Base-by-base conservation (phyloP, 768 basidiomycete species). In the Pisolithus orientalis region DNA sequence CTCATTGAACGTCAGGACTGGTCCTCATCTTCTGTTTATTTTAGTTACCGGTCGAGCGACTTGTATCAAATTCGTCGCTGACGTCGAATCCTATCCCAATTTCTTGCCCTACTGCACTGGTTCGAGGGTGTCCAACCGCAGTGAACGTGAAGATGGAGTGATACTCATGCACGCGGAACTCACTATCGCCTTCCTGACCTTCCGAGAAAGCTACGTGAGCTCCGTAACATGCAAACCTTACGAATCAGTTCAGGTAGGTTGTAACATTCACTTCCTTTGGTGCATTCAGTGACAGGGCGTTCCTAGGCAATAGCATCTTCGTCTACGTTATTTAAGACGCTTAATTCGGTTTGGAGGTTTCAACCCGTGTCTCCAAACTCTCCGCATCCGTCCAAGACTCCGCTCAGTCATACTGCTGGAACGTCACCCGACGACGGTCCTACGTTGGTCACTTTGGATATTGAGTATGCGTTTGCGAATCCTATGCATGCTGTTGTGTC, bases 51-150 rank as follows among this genome's bases (percentile, higher is more conserved):
- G 16, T 84, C 78, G 55, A 74, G 75, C 47, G 82, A 96, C 66
- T 76, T 98, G 4, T 98, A 94, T 70, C 72, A 81, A 7, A 69
- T 98, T 98, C 54, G 91, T 99, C 50, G 80, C 93, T 13, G 85
- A 98, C 68, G 87, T 97, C 27, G 81, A 75, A 14, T 88, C 89
- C 2, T 99, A 98, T 67, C 79, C 83, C 9, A 73, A 72, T 53
- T 99, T 97, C 65, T 74, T 99, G 49, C 95, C 96, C 6, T 95
- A 90, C 67, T 96, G 94, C 72, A 82, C 80, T 11, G 72, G 73
- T 21, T 87, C 92, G 5, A 80, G 79, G 24, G 76, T 94, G 51
- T 72, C 94, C 38, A 47, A 57, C 43, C 59, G 53, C 53, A 49
- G 51, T 29, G 13, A 53, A 57, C 39, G 58, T 62, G 55, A 65